These are phyloP conservation scores for Sideroxylon spinosum DNA, from an alignment of 179 eudicot genomes.

Conservation along the genomic window DNA sequence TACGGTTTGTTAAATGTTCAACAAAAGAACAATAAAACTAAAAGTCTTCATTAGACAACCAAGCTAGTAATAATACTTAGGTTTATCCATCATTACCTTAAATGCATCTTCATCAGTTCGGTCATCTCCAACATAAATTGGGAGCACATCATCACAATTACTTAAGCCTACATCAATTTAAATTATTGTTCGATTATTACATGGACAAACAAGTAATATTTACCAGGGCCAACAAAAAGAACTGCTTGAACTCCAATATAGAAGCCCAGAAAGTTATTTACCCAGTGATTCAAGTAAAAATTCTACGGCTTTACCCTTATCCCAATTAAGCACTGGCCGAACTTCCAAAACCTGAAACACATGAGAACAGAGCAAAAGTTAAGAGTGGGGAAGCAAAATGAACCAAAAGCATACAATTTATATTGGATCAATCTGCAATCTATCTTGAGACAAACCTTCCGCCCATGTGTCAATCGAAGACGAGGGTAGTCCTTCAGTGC, in stretches of 20 bases:
- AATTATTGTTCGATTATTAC: background rate
- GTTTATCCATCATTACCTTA: constrained; percentile 44
- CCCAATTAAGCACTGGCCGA: constrained; percentile 90
- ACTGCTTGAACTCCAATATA: background rate
- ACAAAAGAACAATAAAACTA: background rate
- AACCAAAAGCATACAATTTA: background rate
- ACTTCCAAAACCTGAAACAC: constrained; percentile 68
- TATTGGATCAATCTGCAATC: background rate
- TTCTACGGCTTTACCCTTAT: constrained; percentile 97
- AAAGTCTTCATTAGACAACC: background rate
- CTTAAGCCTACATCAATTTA: constrained; percentile 47
- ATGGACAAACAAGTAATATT: background rate
- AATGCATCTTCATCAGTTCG: constrained; percentile 98
- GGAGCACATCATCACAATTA: constrained; percentile 74
- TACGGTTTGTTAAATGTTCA: background rate
- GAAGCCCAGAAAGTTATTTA: constrained; percentile 24
- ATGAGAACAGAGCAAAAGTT: background rate
- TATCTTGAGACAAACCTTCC: constrained; percentile 43
- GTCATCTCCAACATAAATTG: constrained; percentile 95
- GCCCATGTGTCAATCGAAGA: constrained; percentile 78
- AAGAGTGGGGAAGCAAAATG: background rate
- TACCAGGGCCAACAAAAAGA: background rate
- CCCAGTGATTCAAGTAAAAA: constrained; percentile 91
- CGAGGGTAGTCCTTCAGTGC: constrained; percentile 61
- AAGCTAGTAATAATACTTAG: background rate